These are phyloP conservation scores for Megacollybia platyphylla DNA, from an alignment of 1,284 basidiomycete species.

Conservation along the genomic window DNA sequence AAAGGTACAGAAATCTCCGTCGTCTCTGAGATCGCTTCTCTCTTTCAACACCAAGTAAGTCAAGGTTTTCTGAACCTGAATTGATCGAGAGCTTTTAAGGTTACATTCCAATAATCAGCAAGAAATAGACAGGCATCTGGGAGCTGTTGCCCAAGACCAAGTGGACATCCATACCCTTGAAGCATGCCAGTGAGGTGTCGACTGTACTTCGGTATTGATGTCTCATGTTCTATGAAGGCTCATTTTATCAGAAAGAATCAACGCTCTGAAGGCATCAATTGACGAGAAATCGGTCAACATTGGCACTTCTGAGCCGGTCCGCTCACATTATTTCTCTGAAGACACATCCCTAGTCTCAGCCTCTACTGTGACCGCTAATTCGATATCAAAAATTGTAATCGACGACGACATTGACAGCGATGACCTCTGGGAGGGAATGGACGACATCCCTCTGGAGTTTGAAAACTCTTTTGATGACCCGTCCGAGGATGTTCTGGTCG, in stretches of 20 bases:
- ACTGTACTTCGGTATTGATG: not conserved
- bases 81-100: not conserved
- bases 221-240: not conserved
- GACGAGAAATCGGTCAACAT: not conserved
- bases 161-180: slow-evolving; percentile 8
- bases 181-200: slow-evolving; percentile 3
- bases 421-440: slow-evolving; percentile 9
- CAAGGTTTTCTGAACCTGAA: not conserved
- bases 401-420: slow-evolving; percentile 7
- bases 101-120: slow-evolving; percentile 2
- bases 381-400: not conserved
- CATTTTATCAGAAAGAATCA: slow-evolving; percentile 4
- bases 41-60: not conserved
- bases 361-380: not conserved
- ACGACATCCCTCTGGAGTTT: slow-evolving; percentile 9
- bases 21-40: not conserved
- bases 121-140: slow-evolving; percentile 8
- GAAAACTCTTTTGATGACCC: slow-evolving; percentile 11
- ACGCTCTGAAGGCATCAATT: slow-evolving; percentile 3
- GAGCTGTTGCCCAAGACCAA: not conserved
- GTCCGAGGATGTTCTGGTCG: not conserved
- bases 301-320: not conserved
- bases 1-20: not conserved
- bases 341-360: not conserved
- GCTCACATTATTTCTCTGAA: slow-evolving; percentile 11